Percentiles rank a stretch among this genome's conserved stretches.
Conservation (phyloP, 2,329 filamentous ascomycete species). For the Fusarium devonianum region DNA sequence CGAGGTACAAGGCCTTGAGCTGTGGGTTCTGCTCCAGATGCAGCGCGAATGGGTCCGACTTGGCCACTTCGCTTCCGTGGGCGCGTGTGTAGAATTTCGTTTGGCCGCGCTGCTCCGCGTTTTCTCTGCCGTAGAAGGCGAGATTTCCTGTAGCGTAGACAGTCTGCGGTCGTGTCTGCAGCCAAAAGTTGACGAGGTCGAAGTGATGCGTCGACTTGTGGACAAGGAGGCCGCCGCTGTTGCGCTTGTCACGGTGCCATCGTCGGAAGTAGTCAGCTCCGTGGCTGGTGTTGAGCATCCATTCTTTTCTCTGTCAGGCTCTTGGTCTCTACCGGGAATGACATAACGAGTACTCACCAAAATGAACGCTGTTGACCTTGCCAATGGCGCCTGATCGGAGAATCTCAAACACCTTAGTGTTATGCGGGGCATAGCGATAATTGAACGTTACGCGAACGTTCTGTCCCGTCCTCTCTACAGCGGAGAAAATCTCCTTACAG, state of each 20-base stretch:
- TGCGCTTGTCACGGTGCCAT: slow-evolving; percentile 68
- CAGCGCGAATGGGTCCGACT: slow-evolving; percentile 64
- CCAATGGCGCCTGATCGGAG: slow-evolving; percentile 63
- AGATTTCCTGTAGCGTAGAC: slow-evolving; percentile 67
- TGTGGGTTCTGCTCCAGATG: slow-evolving; percentile 60
- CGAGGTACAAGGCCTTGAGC: slow-evolving; percentile 65
- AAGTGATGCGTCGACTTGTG: slow-evolving; percentile 72
- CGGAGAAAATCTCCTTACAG: slow-evolving; percentile 57
- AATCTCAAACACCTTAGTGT: slow-evolving; percentile 65
- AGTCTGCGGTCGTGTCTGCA: slow-evolving; percentile 60
- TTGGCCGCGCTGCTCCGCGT: slow-evolving; percentile 63
- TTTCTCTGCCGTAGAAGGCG: slow-evolving; percentile 67
- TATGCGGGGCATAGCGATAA: slow-evolving; percentile 71
- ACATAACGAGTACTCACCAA: slow-evolving; percentile 41
- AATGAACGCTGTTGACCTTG: slow-evolving; percentile 63
- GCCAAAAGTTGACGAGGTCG: slow-evolving; percentile 70
- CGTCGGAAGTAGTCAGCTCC: slow-evolving; percentile 70
- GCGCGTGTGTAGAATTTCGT: slow-evolving; percentile 59
- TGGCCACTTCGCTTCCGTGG: slow-evolving; percentile 58
- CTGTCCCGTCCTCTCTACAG: slow-evolving; percentile 44
- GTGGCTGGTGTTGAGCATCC: slow-evolving; percentile 68
- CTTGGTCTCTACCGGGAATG: too few relatives aligned
- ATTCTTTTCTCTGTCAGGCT: slow-evolving; percentile 53
- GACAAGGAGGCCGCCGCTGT: slow-evolving; percentile 65
- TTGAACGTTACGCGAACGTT: slow-evolving; percentile 68